Evolutionary conservation across 306 rosid genomes (phyloP).

Genomic region (Trifolium fragiferum): DNA sequence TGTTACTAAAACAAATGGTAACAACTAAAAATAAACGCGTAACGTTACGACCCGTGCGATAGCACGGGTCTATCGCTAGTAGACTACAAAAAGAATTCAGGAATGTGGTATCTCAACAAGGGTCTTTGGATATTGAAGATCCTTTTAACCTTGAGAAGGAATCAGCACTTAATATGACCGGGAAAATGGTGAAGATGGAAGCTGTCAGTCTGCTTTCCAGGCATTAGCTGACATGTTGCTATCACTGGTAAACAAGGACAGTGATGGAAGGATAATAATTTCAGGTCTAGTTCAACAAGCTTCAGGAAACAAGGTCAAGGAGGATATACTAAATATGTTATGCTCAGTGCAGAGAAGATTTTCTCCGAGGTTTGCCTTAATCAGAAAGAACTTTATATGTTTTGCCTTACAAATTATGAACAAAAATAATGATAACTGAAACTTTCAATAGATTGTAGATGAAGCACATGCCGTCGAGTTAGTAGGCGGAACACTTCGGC

Average conservation of each 20-base stretch:
- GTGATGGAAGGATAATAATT: slow-evolving; percentile 86
- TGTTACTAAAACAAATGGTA: no score
- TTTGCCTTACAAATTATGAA: slow-evolving; percentile 25
- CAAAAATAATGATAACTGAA: slow-evolving; percentile 29
- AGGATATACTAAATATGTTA: slow-evolving; percentile 81
- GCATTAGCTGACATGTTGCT: slow-evolving; percentile 71
- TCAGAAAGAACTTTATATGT: slow-evolving; percentile 20
- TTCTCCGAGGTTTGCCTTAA: slow-evolving; percentile 78
- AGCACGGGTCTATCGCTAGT: no score
- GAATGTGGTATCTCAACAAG: slow-evolving; percentile 69
- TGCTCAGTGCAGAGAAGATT: slow-evolving; percentile 90
- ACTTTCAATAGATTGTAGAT: slow-evolving; percentile 68
- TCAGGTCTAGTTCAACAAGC: slow-evolving; percentile 55
- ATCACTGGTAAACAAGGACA: slow-evolving; percentile 75
- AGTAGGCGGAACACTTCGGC: slow-evolving; percentile 94
- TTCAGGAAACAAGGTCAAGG: slow-evolving; percentile 57
- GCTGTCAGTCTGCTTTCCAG: slow-evolving; percentile 80
- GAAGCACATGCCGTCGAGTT: slow-evolving; percentile 88
- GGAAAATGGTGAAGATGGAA: slow-evolving; percentile 60
- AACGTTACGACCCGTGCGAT: no score
- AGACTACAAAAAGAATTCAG: slow-evolving; percentile 68
- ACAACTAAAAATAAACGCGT: no score
- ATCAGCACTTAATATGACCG: slow-evolving; percentile 35
- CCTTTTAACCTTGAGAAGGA: slow-evolving; percentile 74
- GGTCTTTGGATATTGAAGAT: slow-evolving; percentile 92